These are phyloP conservation scores for Triglochin maritima DNA, from an alignment of 106 monocot species.

Conservation along the genomic window DNA sequence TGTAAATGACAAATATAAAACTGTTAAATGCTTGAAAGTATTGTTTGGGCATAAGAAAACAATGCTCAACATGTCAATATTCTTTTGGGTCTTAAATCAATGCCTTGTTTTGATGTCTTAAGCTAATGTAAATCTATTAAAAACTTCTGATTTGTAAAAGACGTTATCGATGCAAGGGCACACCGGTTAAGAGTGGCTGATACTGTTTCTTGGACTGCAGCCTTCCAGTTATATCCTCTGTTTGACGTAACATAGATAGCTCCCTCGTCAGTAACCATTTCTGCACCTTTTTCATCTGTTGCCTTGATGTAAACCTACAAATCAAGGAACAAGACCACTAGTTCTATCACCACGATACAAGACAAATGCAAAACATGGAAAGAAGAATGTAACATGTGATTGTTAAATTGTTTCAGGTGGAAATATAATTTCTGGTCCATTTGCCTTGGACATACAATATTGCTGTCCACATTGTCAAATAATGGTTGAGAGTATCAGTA, in stretches of 20 bases:
- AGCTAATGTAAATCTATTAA: no score
- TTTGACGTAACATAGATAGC: conserved; percentile 95
- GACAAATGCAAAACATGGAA: not conserved
- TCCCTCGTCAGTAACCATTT: conserved; percentile 97
- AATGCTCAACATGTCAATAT: no score
- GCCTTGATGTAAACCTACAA: conserved; percentile 86
- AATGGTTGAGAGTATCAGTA: no score
- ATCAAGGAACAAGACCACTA: not conserved
- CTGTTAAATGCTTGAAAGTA: not conserved
- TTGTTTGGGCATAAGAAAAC: no score
- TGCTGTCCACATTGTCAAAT: no score
- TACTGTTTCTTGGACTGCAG: conserved; percentile 97
- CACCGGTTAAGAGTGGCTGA: conserved; percentile 97
- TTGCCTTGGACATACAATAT: no score
- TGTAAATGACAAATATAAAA: conserved; percentile 26
- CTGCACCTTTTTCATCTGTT: conserved; percentile 83
- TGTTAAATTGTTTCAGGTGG: no score
- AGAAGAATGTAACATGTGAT: no score
- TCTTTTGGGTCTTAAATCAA: no score
- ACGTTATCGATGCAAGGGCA: not conserved
- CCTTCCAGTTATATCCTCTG: conserved; percentile 94
- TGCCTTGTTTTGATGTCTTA: no score
- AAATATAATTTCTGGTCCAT: no score
- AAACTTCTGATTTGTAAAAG: no score
- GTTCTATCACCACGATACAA: not conserved